These are phyloP conservation scores for Petunia axillaris DNA, from an alignment of 257 asterid species.

Conservation along the genomic window DNA sequence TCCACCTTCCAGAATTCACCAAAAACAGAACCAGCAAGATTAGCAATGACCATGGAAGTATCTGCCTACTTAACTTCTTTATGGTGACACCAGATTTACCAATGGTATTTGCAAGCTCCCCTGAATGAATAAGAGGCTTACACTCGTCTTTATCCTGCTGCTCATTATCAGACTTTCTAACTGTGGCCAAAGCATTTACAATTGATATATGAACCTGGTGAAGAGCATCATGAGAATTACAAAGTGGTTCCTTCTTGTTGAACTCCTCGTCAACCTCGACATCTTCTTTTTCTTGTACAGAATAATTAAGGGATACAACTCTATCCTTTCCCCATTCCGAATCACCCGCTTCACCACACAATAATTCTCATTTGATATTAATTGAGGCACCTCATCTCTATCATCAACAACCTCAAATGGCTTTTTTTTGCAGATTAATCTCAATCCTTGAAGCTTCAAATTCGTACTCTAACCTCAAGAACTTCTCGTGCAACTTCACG, in stretches of 20 bases:
- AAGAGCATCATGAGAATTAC: slow-evolving; percentile 88
- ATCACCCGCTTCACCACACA: no score
- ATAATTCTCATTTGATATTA: no score
- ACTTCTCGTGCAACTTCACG: no score
- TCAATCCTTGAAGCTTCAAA: no score
- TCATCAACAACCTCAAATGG: no score
- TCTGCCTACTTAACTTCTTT: slow-evolving; percentile 71
- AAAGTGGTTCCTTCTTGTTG: slow-evolving; percentile 53
- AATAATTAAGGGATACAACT: slow-evolving; percentile 67
- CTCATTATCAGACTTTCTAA: slow-evolving; percentile 59
- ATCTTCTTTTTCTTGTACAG: slow-evolving; percentile 67
- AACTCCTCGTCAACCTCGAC: slow-evolving; percentile 71
- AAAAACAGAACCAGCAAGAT: no score
- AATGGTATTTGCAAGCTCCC: slow-evolving; percentile 81
- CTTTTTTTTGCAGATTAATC: no score
- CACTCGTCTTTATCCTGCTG: slow-evolving; percentile 66
- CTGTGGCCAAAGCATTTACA: slow-evolving; percentile 58
- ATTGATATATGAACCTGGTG: slow-evolving; percentile 74
- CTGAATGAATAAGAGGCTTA: slow-evolving; percentile 80
- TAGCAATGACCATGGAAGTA: slow-evolving; percentile 12
- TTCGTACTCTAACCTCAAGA: no score
- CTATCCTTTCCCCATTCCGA: slow-evolving; percentile 42
- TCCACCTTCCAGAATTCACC: no score
- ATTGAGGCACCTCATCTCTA: no score
- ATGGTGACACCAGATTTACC: slow-evolving; percentile 85